Base-by-base conservation (phyloP, 345 rosid species). In the Citrus reticulata region DNA sequence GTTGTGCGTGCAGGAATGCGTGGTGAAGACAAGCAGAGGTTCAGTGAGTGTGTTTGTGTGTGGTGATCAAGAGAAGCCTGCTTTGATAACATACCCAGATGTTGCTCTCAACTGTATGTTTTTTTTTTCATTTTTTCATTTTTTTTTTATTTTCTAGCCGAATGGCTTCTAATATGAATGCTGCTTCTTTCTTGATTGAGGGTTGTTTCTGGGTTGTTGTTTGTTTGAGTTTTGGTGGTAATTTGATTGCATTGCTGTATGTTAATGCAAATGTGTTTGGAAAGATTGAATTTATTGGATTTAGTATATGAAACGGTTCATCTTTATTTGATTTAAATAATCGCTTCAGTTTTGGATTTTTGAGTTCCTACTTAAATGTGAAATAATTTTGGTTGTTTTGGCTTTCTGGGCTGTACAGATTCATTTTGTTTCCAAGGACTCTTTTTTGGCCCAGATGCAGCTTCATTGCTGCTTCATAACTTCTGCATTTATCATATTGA, bases 21-120 rank as follows among this genome's bases (percentile, higher is more conserved):
- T 87, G 83, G 94, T 92, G 85, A 94, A 89, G 77, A 94, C 97
- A 24, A 88, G 93, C 79, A 85, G 83, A 84, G 98, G 95, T 20
- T 86, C 83, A 35, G 83, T 94, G 34, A 86, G 92, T 24, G 98
- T 91, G 79, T 84, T 88, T 61, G 94, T 92, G 1, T 89, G 89
- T 61, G 97, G 98, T 75, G 94, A 94, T 83, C 86, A 81, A 77
- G 93, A 89, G 81, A 94, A 94, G 85, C 98, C 98, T 76, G 92
- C 95, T 55, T 79, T 94, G 79, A 89, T 92, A 37, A 91, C 98
- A 17, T 94, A 92, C 75, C 93, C 98, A 17, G 98, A 94, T 86
- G 91, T 94, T 74, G 97, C 93, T 84, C 91, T 94, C 57, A 94
- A 90, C 67, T 91, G 98, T 94, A 90, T 67, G 86, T 77, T 59